A percentile compares a stretch with the other conserved stretches of the same genome.
Evolutionary conservation across 1,284 basidiomycete genomes (phyloP).

Genomic region (Neolentinus lepideus): DNA sequence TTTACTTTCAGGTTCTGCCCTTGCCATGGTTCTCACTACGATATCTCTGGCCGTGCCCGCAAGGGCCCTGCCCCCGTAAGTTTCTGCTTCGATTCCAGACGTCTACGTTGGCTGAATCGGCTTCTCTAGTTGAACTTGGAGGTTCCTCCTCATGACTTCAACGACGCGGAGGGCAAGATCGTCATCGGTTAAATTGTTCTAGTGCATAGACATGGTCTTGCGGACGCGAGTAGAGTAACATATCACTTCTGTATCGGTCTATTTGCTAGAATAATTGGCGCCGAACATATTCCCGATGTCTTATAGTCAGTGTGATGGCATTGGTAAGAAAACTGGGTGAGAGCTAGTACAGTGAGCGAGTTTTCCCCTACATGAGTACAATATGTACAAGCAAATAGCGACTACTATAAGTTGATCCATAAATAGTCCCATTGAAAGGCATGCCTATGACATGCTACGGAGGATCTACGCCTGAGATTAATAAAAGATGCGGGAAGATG

Average conservation of each 20-base stretch:
- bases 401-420: background rate
- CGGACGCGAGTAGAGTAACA: background rate
- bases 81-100: slow-evolving; percentile 9
- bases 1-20: slow-evolving; percentile 72
- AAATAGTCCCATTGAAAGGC: background rate
- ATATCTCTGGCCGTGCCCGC: slow-evolving; percentile 91
- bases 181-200: slow-evolving; percentile 69
- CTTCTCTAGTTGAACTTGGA: slow-evolving; percentile 86
- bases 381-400: background rate
- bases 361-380: background rate
- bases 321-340: no score
- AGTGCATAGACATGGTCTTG: background rate
- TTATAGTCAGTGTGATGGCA: background rate
- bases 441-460: background rate
- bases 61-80: slow-evolving; percentile 91
- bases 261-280: background rate
- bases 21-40: slow-evolving; percentile 98
- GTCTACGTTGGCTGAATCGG: slow-evolving; percentile 5
- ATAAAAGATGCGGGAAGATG: background rate
- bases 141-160: slow-evolving; percentile 83
- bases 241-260: background rate
- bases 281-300: background rate
- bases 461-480: no score
- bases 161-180: slow-evolving; percentile 84
- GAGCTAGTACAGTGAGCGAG: no score